These are phyloP conservation scores for Sporothrix variecibatus DNA, from an alignment of 2,329 filamentous ascomycete genomes.

Conservation along the genomic window DNA sequence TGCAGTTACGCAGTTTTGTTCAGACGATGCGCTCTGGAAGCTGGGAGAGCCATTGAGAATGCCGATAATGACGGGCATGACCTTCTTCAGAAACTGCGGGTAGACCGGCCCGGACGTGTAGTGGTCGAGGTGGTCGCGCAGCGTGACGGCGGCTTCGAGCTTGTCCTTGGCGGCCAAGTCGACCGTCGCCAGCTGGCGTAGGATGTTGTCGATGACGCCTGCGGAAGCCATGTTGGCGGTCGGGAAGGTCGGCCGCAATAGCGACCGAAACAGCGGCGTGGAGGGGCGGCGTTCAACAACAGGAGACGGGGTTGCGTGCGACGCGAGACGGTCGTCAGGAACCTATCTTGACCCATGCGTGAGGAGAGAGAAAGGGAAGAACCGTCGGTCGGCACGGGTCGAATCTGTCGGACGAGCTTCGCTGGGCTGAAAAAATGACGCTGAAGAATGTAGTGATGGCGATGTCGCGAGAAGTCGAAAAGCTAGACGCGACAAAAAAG, in stretches of 20 bases:
- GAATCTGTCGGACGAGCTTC: neutral
- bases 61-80: constrained; percentile 86
- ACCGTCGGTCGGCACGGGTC: neutral
- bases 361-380: neutral
- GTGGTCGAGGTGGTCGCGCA: constrained; percentile 89
- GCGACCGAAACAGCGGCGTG: neutral
- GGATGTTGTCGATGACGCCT: constrained; percentile 64
- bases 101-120: constrained; percentile 78
- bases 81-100: constrained; percentile 75
- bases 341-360: constrained; percentile 16
- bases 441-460: neutral
- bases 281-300: neutral
- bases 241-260: neutral
- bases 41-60: constrained; percentile 84
- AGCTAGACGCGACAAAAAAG: neutral
- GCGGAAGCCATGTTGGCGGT: constrained; percentile 60
- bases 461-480: neutral
- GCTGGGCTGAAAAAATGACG: no score
- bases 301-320: neutral
- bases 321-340: neutral
- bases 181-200: constrained; percentile 54
- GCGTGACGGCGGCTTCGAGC: constrained; percentile 76
- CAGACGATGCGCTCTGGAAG: constrained; percentile 85
- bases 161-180: constrained; percentile 71
- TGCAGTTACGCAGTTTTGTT: constrained; percentile 93